A percentile compares a stretch with the other conserved stretches of the same genome.
Evolutionary conservation across 1,284 basidiomycete species (phyloP).

Genomic region (Lentinus polychrous): DNA sequence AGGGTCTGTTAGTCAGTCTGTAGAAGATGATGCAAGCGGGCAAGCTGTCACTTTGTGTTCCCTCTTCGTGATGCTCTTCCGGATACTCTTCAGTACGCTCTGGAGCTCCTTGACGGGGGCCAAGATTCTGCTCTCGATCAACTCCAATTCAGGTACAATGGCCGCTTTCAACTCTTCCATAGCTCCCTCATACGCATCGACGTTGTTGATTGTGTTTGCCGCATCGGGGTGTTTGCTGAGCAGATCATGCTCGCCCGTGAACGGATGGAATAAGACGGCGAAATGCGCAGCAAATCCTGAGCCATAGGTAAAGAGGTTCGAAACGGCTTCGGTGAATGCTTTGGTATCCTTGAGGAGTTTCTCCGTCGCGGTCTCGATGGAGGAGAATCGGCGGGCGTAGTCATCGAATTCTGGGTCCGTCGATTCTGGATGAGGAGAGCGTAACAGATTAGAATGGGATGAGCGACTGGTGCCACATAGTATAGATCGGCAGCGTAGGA

Average conservation of each 20-base stretch:
- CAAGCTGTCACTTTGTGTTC: conserved; percentile 79
- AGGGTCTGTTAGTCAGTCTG: not conserved
- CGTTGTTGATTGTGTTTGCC: conserved; percentile 74
- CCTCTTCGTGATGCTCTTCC: conserved; percentile 93
- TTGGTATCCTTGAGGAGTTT: conserved; percentile 92
- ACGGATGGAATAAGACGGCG: conserved; percentile 73
- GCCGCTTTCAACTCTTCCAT: conserved; percentile 82
- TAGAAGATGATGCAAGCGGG: not conserved
- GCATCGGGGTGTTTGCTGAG: conserved; percentile 75
- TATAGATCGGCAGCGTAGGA: not conserved
- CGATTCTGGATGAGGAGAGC: conserved; percentile 49
- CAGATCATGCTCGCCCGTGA: conserved; percentile 79
- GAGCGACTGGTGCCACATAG: conserved; percentile 4
- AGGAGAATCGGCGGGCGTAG: conserved; percentile 69
- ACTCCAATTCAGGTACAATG: conserved; percentile 87
- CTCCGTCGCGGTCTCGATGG: conserved; percentile 78
- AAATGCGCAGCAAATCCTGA: conserved; percentile 76
- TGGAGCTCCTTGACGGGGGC: conserved; percentile 88
- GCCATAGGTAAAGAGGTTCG: conserved; percentile 79
- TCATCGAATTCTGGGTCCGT: conserved; percentile 86
- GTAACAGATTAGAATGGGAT: conserved; percentile 4
- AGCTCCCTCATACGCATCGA: conserved; percentile 61
- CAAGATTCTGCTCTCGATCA: conserved; percentile 86
- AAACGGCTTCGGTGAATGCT: conserved; percentile 78
- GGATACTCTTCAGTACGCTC: conserved; percentile 79